These are phyloP conservation scores for Cyberlindnera subsufficiens DNA, from an alignment of 805 yeast species.

Conservation along the genomic window DNA sequence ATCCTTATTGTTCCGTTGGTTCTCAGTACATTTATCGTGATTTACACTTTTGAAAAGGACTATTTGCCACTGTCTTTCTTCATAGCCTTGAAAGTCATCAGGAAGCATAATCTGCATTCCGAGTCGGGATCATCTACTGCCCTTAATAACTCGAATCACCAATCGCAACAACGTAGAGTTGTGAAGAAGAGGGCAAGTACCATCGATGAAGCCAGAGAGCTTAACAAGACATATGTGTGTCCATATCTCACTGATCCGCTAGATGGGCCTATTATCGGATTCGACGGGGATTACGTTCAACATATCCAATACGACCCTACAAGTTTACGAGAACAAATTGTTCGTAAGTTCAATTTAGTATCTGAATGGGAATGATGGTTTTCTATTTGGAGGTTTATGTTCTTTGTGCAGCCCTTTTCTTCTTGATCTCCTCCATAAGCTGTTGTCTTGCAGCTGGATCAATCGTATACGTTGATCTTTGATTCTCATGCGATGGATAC, in stretches of 20 bases:
- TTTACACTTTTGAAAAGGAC: slow-evolving; percentile 78
- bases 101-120: slow-evolving; percentile 3
- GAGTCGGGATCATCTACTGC: not conserved
- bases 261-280: slow-evolving; percentile 79
- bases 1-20: slow-evolving; percentile 73
- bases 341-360: slow-evolving; percentile 13
- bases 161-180: not conserved
- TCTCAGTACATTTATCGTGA: slow-evolving; percentile 52
- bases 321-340: slow-evolving; percentile 16
- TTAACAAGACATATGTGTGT: slow-evolving; percentile 57
- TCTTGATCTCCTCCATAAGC: slow-evolving; percentile 6
- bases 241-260: slow-evolving; percentile 65
- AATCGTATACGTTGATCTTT: slow-evolving; percentile 7
- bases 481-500: slow-evolving; percentile 1
- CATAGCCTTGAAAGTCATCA: slow-evolving; percentile 80
- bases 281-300: slow-evolving; percentile 25
- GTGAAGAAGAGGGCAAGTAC: slow-evolving; percentile 20
- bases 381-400: not conserved
- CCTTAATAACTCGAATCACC: not conserved
- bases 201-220: slow-evolving; percentile 25
- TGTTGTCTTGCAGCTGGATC: slow-evolving; percentile 2
- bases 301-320: slow-evolving; percentile 19
- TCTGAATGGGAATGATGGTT: slow-evolving; percentile 24
- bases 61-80: slow-evolving; percentile 78
- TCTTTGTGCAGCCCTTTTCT: not conserved